phyloP scores from a whole-genome alignment of 768 basidiomycete genomes.

The Pholiota microspora region DNA sequence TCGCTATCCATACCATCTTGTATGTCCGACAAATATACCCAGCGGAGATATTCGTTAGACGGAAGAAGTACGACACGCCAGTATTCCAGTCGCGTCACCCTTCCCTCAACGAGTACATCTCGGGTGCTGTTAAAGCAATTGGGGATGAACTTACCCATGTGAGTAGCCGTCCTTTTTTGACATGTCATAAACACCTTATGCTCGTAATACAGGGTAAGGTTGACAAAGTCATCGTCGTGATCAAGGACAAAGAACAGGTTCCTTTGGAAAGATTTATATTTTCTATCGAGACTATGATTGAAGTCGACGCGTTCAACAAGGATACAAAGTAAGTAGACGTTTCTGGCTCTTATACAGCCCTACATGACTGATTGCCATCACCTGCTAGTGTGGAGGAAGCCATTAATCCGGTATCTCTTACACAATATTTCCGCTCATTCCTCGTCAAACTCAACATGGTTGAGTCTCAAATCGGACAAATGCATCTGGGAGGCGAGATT shows the following conservation, averaged over 20 bases:
- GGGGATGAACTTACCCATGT: constrained; percentile 74
- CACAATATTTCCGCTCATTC: constrained; percentile 80
- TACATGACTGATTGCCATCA: neutral
- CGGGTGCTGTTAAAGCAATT: constrained; percentile 83
- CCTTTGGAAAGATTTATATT: constrained; percentile 91
- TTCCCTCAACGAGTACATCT: constrained; percentile 82
- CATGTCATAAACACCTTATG: neutral
- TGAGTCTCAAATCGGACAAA: constrained; percentile 64
- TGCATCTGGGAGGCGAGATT: constrained; percentile 54
- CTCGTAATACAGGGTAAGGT: constrained; percentile 59
- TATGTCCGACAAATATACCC: constrained; percentile 92
- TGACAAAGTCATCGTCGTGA: constrained; percentile 77
- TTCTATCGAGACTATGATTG: constrained; percentile 78
- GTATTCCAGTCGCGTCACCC: constrained; percentile 96
- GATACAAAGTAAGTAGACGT: constrained; percentile 52
- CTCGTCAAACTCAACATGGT: constrained; percentile 79
- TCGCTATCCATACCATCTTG: constrained; percentile 89
- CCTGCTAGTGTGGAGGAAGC: constrained; percentile 64
- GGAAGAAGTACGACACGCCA: constrained; percentile 87
- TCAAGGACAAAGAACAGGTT: constrained; percentile 78
- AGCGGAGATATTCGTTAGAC: constrained; percentile 78
- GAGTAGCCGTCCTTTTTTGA: constrained; percentile 12
- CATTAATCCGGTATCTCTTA: constrained; percentile 60
- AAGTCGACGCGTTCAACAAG: constrained; percentile 67
- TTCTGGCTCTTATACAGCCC: neutral